Conservation (phyloP, 257 asterid genomes). For the Solanum infundibuliforme region DNA sequence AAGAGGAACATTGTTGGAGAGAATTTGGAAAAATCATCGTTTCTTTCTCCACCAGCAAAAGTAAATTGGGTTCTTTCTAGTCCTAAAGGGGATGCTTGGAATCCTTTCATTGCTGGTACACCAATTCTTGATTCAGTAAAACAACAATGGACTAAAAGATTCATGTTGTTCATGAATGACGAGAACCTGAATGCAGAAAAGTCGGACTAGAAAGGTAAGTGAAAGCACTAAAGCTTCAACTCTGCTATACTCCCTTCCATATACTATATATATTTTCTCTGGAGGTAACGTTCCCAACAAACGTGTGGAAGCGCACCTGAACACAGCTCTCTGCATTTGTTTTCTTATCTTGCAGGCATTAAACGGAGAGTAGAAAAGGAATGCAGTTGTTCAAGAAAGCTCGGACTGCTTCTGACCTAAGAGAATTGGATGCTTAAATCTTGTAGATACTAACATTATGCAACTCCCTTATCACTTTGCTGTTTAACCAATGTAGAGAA, state of each 20-base stretch:
- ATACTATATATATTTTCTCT: background rate
- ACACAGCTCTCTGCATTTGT: background rate
- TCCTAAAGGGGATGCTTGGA: constrained; percentile 54
- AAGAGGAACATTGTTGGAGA: constrained; percentile 12
- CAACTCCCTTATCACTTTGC: background rate
- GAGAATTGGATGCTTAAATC: background rate
- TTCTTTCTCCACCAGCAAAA: constrained; percentile 38
- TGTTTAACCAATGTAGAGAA: background rate
- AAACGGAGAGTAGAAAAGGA: background rate
- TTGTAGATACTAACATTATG: background rate
- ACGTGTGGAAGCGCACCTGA: background rate
- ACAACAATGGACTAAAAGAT: constrained; percentile 58
- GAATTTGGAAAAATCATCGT: constrained; percentile 18
- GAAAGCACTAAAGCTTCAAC: background rate
- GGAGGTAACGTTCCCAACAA: background rate
- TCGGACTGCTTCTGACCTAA: background rate
- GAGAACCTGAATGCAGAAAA: constrained; percentile 7
- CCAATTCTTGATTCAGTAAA: constrained; percentile 44
- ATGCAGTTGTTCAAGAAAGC: background rate
- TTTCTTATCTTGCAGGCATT: background rate
- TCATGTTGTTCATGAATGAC: constrained; percentile 34
- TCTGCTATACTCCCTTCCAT: background rate
- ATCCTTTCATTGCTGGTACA: constrained; percentile 37
- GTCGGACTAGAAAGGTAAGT: constrained; percentile 19
- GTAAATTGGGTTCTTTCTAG: constrained; percentile 70